These are phyloP conservation scores for Pythium scleroteichum DNA, from an alignment of 352 stramenopile species.

Conservation along the genomic window DNA sequence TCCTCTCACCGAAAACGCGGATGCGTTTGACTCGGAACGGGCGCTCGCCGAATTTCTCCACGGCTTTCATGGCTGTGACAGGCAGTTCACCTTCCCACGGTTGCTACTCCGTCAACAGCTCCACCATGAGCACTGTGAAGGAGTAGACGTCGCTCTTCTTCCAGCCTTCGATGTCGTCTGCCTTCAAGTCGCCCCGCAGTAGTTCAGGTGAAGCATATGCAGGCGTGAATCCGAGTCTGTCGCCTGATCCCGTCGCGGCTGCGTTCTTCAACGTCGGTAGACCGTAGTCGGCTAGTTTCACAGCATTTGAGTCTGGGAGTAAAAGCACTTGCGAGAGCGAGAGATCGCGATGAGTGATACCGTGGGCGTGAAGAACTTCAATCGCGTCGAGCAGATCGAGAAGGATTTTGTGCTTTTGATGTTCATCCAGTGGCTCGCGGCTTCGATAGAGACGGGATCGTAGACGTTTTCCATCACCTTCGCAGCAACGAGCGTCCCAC, in stretches of 20 bases:
- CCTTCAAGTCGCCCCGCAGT: neutral
- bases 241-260: neutral
- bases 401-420: neutral
- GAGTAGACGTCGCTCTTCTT: slow-evolving; percentile 15
- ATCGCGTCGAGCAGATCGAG: slow-evolving; percentile 7
- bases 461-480: slow-evolving; percentile 1
- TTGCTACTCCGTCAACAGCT: neutral
- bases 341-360: slow-evolving; percentile 10
- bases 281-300: slow-evolving; percentile 8
- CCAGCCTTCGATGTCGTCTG: slow-evolving; percentile 10
- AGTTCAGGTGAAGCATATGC: slow-evolving; percentile 9
- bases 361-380: slow-evolving; percentile 3
- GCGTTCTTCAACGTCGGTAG: slow-evolving; percentile 10
- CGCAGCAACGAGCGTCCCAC: neutral
- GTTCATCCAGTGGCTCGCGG: neutral
- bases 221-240: neutral
- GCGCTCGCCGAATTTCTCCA: neutral
- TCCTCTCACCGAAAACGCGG: neutral
- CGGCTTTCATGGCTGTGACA: neutral
- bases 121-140: slow-evolving; percentile 4
- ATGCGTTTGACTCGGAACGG: neutral
- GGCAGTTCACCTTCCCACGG: slow-evolving; percentile 7
- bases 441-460: neutral
- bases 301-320: neutral
- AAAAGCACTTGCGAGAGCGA: neutral